These are phyloP conservation scores for Articulospora tetracladia DNA, from an alignment of 495 filamentous ascomycete species.

Conservation along the genomic window DNA sequence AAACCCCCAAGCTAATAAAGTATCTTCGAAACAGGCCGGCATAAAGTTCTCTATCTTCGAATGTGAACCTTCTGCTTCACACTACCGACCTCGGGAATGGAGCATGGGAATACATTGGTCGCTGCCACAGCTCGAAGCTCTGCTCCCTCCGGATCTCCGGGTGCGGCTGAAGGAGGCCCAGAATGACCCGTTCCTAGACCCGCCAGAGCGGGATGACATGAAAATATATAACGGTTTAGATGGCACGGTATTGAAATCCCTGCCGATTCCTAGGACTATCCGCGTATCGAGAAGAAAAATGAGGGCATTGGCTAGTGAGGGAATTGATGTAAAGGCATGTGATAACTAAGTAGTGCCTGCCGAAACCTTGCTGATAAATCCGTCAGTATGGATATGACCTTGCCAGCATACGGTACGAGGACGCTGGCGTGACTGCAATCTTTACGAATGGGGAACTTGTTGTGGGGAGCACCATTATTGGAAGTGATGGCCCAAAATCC, in stretches of 20 bases:
- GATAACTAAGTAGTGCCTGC: neutral
- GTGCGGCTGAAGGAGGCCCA: slow-evolving; percentile 10
- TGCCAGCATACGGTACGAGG: slow-evolving; percentile 4
- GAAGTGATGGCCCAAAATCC: slow-evolving; percentile 44
- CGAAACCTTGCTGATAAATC: slow-evolving; percentile 3
- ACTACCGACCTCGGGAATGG: slow-evolving; percentile 44
- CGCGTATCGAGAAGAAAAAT: slow-evolving; percentile 14
- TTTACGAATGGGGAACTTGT: slow-evolving; percentile 66
- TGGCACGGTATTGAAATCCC: slow-evolving; percentile 8
- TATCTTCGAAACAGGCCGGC: slow-evolving; percentile 33
- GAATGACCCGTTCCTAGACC: slow-evolving; percentile 11
- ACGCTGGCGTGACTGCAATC: slow-evolving; percentile 45
- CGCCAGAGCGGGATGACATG: slow-evolving; percentile 2
- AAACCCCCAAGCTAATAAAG: neutral
- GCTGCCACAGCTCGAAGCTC: slow-evolving; percentile 12
- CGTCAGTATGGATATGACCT: slow-evolving; percentile 14
- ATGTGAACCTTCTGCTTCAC: slow-evolving; percentile 29
- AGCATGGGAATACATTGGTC: slow-evolving; percentile 51
- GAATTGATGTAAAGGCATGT: slow-evolving; percentile 13
- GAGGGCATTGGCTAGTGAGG: slow-evolving; percentile 9
- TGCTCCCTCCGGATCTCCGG: slow-evolving; percentile 7
- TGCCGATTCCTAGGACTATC: slow-evolving; percentile 10
- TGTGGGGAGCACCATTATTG: slow-evolving; percentile 37
- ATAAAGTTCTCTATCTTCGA: slow-evolving; percentile 48
- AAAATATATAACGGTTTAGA: slow-evolving; percentile 12